These are phyloP conservation scores for Fusarium nodosum DNA, from an alignment of 2,329 filamentous ascomycete species.

Conservation along the genomic window DNA sequence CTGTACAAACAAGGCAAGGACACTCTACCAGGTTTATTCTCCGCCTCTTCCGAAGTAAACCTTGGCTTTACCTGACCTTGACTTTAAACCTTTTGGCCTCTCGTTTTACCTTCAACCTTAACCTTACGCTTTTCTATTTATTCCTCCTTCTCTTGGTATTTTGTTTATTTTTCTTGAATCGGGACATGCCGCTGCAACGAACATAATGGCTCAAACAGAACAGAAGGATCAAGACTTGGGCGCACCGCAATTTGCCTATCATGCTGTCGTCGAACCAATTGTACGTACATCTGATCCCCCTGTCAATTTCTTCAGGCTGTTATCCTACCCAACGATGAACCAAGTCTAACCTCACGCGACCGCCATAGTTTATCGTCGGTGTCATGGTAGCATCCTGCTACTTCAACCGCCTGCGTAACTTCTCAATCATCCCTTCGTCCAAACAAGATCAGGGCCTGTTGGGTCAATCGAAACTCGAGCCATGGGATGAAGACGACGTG, in stretches of 20 bases:
- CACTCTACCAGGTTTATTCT: conserved; percentile 25
- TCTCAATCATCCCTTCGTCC: conserved; percentile 40
- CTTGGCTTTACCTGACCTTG: conserved; percentile 9
- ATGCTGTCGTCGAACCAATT: conserved; percentile 49
- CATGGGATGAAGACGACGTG: conserved; percentile 44
- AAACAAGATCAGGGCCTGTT: conserved; percentile 45
- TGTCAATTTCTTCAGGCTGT: not conserved
- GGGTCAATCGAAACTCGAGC: conserved; percentile 42
- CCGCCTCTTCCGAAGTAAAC: conserved; percentile 24
- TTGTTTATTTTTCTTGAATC: not conserved
- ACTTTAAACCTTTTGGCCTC: not conserved
- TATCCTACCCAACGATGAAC: not conserved
- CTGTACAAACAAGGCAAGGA: not conserved
- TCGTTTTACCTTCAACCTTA: not conserved
- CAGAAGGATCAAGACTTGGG: conserved; percentile 43
- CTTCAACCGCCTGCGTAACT: conserved; percentile 49
- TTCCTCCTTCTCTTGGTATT: not conserved
- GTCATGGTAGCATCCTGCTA: conserved; percentile 51
- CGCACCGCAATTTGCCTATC: conserved; percentile 49
- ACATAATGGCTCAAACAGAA: conserved; percentile 28
- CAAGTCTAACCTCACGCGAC: conserved; percentile 3
- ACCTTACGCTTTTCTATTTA: conserved; percentile 3
- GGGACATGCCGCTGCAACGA: conserved; percentile 11
- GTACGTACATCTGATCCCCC: conserved; percentile 34
- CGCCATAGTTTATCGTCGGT: conserved; percentile 45